These are phyloP conservation scores for Geranium rotundifolium DNA, from an alignment of 345 rosid species.

Conservation along the genomic window DNA sequence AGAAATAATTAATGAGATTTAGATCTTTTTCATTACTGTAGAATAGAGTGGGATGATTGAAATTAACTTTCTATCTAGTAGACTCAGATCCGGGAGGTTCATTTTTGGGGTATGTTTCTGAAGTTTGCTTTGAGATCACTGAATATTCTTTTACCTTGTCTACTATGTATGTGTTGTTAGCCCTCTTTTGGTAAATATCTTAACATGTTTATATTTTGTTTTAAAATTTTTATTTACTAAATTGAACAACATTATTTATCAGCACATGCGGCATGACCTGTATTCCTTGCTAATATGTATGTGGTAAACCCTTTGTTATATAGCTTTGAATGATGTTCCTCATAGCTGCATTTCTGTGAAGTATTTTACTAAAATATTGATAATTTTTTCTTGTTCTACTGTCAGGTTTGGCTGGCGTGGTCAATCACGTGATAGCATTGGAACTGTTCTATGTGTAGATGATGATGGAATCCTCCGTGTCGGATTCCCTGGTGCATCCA, in stretches of 20 bases:
- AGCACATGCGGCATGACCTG: not conserved
- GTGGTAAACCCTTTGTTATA: not conserved
- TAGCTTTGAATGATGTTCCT: not conserved
- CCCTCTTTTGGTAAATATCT: no score
- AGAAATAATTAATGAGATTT: not conserved
- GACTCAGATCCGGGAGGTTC: no score
- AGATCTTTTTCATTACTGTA: not conserved
- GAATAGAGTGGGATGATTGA: not conserved
- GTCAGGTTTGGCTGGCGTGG: slow-evolving; percentile 91
- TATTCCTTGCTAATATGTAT: not conserved
- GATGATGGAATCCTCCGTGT: slow-evolving; percentile 98
- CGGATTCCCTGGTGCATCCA: slow-evolving; percentile 99
- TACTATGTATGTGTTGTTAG: no score
- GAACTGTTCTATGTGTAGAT: slow-evolving; percentile 93
- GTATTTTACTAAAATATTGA: slow-evolving; percentile 6
- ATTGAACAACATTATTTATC: not conserved
- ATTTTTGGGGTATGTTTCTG: no score
- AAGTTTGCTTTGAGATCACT: no score
- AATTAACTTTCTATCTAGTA: no score
- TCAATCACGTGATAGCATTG: slow-evolving; percentile 81
- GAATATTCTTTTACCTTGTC: no score
- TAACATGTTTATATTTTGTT: no score
- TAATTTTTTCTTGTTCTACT: slow-evolving; percentile 12
- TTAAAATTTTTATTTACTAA: not conserved
- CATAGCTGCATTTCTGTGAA: slow-evolving; percentile 2